Evolutionary conservation across 139 green algal species (phyloP).

Genomic region (Yamagishiella unicocca): DNA sequence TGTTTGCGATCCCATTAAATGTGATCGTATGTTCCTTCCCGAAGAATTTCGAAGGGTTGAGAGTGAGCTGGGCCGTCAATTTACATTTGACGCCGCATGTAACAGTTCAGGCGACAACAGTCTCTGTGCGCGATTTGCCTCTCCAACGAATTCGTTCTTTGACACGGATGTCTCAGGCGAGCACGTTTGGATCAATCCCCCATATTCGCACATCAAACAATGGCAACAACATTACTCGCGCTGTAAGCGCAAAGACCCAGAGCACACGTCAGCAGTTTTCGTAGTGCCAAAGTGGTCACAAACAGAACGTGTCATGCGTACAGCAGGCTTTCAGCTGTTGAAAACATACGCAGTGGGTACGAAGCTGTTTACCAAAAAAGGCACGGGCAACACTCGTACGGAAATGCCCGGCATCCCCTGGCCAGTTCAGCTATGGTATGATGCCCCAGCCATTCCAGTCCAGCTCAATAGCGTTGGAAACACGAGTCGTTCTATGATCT

Average conservation of each 20-base stretch:
- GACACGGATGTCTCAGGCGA: background rate
- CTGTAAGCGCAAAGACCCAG: background rate
- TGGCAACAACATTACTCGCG: background rate
- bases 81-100: background rate
- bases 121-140: background rate
- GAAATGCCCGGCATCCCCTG: background rate
- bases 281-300: background rate
- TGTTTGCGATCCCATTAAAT: background rate
- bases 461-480: background rate
- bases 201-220: background rate
- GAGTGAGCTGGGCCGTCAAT: background rate
- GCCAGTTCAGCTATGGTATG: background rate
- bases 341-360: no score
- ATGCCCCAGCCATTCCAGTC: background rate
- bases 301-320: no score
- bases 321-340: background rate
- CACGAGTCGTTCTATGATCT: background rate
- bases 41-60: background rate
- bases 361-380: background rate
- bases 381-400: background rate
- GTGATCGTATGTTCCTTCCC: background rate
- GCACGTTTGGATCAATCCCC: background rate
- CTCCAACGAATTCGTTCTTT: background rate
- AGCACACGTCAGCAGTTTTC: background rate
- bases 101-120: background rate